Evolutionary conservation across 2,329 filamentous ascomycete genomes (phyloP).

Genomic region (Thyridium curvatum): DNA sequence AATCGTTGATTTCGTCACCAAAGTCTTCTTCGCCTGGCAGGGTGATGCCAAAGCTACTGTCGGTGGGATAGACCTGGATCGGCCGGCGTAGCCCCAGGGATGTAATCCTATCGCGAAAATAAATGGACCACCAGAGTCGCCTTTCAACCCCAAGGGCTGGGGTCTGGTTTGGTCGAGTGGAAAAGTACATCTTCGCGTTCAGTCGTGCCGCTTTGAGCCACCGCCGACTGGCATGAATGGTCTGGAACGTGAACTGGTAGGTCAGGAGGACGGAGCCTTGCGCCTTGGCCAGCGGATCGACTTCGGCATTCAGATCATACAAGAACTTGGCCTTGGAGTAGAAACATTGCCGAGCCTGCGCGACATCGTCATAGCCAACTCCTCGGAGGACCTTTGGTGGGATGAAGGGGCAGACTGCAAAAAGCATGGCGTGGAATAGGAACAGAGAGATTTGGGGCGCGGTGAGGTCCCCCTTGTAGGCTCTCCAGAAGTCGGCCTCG

Average conservation of each 20-base stretch:
- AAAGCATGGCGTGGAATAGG: slow-evolving; percentile 37
- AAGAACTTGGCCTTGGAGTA: slow-evolving; percentile 28
- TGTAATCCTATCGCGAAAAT: no score
- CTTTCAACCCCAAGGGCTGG: no score
- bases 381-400: slow-evolving; percentile 5
- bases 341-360: slow-evolving; percentile 6
- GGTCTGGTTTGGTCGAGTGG: no score
- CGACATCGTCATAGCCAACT: slow-evolving; percentile 8
- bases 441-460: slow-evolving; percentile 32
- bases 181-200: no score
- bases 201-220: no score
- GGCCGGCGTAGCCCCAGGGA: no score
- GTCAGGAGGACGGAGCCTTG: slow-evolving; percentile 36
- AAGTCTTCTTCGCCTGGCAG: background rate
- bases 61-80: no score
- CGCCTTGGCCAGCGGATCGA: slow-evolving; percentile 29
- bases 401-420: slow-evolving; percentile 31
- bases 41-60: slow-evolving; percentile 1
- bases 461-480: slow-evolving; percentile 18
- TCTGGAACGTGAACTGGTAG: slow-evolving; percentile 25
- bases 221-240: slow-evolving; percentile 10
- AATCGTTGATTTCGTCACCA: slow-evolving; percentile 2
- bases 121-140: no score
- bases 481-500: slow-evolving; percentile 42
- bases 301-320: slow-evolving; percentile 37